Conservation (phyloP, 2,329 filamentous ascomycete genomes). For the Phoma sp. region DNA sequence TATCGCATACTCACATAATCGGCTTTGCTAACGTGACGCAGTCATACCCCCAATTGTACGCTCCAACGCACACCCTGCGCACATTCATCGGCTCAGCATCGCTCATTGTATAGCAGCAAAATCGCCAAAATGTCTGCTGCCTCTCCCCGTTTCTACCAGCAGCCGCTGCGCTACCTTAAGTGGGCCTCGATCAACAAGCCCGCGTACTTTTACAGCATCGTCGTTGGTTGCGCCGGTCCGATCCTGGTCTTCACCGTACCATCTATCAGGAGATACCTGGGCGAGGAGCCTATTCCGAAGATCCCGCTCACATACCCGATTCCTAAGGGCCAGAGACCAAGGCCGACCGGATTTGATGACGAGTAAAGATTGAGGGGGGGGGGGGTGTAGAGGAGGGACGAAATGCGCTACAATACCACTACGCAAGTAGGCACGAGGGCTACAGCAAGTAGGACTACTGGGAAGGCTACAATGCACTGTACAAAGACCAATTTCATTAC, state of each 20-base stretch:
- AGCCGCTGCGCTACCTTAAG: slow-evolving; percentile 82
- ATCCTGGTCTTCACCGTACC: slow-evolving; percentile 74
- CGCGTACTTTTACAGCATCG: slow-evolving; percentile 86
- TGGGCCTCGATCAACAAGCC: slow-evolving; percentile 90
- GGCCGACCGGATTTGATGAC: slow-evolving; percentile 58
- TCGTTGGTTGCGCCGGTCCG: slow-evolving; percentile 78
- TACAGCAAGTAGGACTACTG: neutral
- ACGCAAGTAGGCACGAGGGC: neutral
- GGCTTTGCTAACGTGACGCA: neutral
- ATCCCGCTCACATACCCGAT: slow-evolving; percentile 91
- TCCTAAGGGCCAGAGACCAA: slow-evolving; percentile 56
- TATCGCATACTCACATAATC: neutral
- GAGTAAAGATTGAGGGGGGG: slow-evolving; percentile 22
- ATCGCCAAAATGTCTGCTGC: slow-evolving; percentile 63
- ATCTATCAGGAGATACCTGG: slow-evolving; percentile 73
- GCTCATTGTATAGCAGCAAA: slow-evolving; percentile 9
- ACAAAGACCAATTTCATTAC: slow-evolving; percentile 36
- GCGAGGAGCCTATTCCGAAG: slow-evolving; percentile 71
- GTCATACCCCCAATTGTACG: slow-evolving; percentile 56
- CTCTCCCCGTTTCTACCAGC: slow-evolving; percentile 76
- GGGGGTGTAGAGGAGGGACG: neutral
- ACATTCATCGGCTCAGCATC: neutral
- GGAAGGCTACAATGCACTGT: slow-evolving; percentile 26
- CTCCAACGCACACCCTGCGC: slow-evolving; percentile 52
- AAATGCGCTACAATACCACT: slow-evolving; percentile 5